These are phyloP conservation scores for Naganishia onofrii DNA, from an alignment of 768 basidiomycete species.

Conservation along the genomic window DNA sequence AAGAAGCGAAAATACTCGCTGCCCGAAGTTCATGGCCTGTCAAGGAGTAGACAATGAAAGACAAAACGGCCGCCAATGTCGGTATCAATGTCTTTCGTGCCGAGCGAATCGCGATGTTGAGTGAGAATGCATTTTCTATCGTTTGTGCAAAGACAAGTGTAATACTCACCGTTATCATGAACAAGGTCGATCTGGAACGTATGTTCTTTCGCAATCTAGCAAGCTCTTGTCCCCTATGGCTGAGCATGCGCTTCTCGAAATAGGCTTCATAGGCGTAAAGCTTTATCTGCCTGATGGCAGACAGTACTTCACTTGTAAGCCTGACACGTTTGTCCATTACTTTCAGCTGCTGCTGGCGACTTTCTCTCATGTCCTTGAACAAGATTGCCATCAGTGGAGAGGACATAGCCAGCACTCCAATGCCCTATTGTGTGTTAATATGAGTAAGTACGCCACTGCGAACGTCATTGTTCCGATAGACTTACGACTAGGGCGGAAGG, in stretches of 20 bases:
- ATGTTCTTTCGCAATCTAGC: conserved; percentile 37
- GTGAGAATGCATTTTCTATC: too few relatives aligned
- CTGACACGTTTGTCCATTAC: conserved; percentile 68
- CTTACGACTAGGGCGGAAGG: conserved; percentile 63
- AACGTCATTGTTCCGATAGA: too few relatives aligned
- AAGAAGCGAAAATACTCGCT: conserved; percentile 60
- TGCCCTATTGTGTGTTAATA: too few relatives aligned
- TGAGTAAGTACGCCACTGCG: too few relatives aligned
- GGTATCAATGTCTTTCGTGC: conserved; percentile 59
- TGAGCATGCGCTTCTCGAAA: conserved; percentile 40
- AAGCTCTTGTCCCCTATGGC: conserved; percentile 42
- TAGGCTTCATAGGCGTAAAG: conserved; percentile 61
- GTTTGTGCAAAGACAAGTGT: too few relatives aligned
- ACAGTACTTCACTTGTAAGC: conserved; percentile 66
- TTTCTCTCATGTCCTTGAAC: conserved; percentile 37
- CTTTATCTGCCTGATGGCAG: conserved; percentile 68
- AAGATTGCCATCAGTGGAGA: conserved; percentile 20
- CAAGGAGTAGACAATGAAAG: conserved; percentile 64
- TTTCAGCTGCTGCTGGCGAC: conserved; percentile 54
- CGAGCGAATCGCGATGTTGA: conserved; percentile 46
- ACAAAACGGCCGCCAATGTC: conserved; percentile 56
- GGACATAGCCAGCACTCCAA: conserved; percentile 54
- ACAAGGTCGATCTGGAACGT: not conserved
- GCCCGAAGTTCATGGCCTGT: conserved; percentile 61
- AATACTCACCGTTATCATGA: conserved; percentile 9